Evolutionary conservation across 805 yeast genomes (phyloP).

Genomic region (Helenozyma rhizophorensis): DNA sequence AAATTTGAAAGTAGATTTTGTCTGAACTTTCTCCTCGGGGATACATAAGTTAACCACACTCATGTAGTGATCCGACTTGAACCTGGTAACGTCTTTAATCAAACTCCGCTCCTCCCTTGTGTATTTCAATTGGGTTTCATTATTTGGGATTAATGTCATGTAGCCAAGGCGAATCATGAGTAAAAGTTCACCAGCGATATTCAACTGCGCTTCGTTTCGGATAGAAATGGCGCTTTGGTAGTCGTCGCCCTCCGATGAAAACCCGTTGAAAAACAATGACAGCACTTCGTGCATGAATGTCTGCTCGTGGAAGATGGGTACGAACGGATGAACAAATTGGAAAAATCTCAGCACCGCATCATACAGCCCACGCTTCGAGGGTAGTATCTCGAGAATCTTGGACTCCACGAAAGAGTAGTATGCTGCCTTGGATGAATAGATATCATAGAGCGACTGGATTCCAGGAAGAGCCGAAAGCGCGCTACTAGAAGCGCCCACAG

Average conservation of each 20-base stretch:
- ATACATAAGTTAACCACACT: slow-evolving; percentile 31
- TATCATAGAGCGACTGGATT: slow-evolving; percentile 18
- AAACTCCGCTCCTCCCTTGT: slow-evolving; percentile 23
- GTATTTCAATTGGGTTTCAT: slow-evolving; percentile 23
- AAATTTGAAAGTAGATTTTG: slow-evolving; percentile 30
- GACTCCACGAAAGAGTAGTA: slow-evolving; percentile 26
- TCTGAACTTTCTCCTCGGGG: slow-evolving; percentile 25
- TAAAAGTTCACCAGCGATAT: slow-evolving; percentile 26
- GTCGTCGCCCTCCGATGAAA: slow-evolving; percentile 11
- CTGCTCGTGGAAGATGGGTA: slow-evolving; percentile 32
- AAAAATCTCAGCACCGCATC: slow-evolving; percentile 30
- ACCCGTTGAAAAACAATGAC: background rate
- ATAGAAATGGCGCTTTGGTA: slow-evolving; percentile 20
- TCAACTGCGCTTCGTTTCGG: slow-evolving; percentile 28
- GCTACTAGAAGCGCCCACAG: background rate
- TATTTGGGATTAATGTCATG: slow-evolving; percentile 35
- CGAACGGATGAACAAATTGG: slow-evolving; percentile 37
- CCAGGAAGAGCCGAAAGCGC: slow-evolving; percentile 4
- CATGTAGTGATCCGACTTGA: slow-evolving; percentile 25
- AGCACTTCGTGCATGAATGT: slow-evolving; percentile 23
- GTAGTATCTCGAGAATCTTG: slow-evolving; percentile 27
- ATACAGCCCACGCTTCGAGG: slow-evolving; percentile 21
- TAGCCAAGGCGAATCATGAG: slow-evolving; percentile 33
- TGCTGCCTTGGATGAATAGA: slow-evolving; percentile 17
- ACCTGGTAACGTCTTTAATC: slow-evolving; percentile 26